Base-by-base conservation (phyloP, 345 rosid genomes). In the Murraya koenigii region DNA sequence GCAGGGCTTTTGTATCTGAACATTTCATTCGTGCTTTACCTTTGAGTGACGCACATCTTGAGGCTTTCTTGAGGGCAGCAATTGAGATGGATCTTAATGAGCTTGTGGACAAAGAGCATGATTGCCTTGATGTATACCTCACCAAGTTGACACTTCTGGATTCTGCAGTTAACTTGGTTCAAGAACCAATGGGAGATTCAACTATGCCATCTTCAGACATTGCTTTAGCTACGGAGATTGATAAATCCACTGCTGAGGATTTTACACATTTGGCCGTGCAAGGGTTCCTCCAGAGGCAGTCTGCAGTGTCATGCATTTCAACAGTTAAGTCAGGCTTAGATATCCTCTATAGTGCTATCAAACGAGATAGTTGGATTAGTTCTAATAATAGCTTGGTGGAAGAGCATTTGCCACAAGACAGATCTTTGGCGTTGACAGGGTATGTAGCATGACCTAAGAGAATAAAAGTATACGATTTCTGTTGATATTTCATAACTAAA, bases 31-130 rank as follows among this genome's bases (percentile, higher is more conserved):
- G 77, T 61, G 77, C 82, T 77, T 87, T 91, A 41, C 84, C 90
- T 2, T 78, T 93, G 80, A 94, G 91, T 80, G 93, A 88, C 78
- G 81, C 83, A 49, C 92, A 89, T 86, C 91, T 91, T 69, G 83
- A 69, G 84, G 92, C 89, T 79, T 67, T 89, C 80, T 77, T 94
- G n/a, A 77, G 76, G 66, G 93, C 97, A 74, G 77, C 84, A 4
- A 56, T 91, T 67, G 86, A 89, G 76, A 82, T 82, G 88, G 92
- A 90, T 80, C 86, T 86, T 4, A 44, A 78, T 75, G 80, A 20
- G 52, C 80, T 83, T 22, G 78, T 85, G 8, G 76, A 70, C 32
- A 74, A 33, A 32, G 77, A 73, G 54, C 65, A 80, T 36, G 83
- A 79, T 56, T 26, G 69, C 79, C 77, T 86, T 33, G 36, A 74